Base-by-base conservation (phyloP, 192 early-diverging fungal genomes). In the Phlyctochytrium planicorne region DNA sequence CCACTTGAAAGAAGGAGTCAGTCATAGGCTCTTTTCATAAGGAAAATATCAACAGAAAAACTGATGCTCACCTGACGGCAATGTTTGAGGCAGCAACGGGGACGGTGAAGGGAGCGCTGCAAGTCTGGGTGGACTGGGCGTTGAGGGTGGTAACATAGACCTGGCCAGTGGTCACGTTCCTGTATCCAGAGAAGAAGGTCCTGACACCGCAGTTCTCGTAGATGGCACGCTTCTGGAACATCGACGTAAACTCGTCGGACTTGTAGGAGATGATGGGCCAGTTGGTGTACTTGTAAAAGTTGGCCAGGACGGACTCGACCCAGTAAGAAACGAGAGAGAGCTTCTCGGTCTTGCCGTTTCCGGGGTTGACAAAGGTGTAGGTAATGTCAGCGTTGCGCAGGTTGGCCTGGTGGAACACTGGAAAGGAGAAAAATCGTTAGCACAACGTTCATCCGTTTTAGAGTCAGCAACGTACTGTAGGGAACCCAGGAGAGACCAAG, bases 331-430 rank as follows among this genome's bases (percentile, higher is more conserved):
- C 47, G 52, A 65, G n/a, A 16, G 55, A 30, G 30, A 67, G 34
- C 25, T 60, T 62, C 25, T 25, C 27, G 3, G 27, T n/a, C 53
- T 67, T 62, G 16, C 56, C 55, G 40, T 17, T 67, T 12, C 16
- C 30, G 35, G 68, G 62, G 36, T 30, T 53, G 30, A 34, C 4
- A 25, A 69, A n/a, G 31, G 40, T 16, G 25, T 33, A 34, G 34
- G 47, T 31, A n/a, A n/a, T n/a, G 34, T 67, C 66, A 29, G 53
- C 55, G 60, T 69, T 69, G 35, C 68, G 68, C 3, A 69, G 63
- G 65, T 69, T 69, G 25, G 65, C 68, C 68, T 69, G 68, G 34
- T 69, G 68, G 64, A 69, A 69, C 68, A 69, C n/a, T n/a, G n/a
- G n/a, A n/a, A n/a, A n/a, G n/a, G n/a, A n/a, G n/a, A n/a, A n/a